Percentiles rank a stretch among this genome's conserved stretches.
phyloP scores from a whole-genome alignment of 192 early-diverging fungal genomes.

The Coemansia sp. region DNA sequence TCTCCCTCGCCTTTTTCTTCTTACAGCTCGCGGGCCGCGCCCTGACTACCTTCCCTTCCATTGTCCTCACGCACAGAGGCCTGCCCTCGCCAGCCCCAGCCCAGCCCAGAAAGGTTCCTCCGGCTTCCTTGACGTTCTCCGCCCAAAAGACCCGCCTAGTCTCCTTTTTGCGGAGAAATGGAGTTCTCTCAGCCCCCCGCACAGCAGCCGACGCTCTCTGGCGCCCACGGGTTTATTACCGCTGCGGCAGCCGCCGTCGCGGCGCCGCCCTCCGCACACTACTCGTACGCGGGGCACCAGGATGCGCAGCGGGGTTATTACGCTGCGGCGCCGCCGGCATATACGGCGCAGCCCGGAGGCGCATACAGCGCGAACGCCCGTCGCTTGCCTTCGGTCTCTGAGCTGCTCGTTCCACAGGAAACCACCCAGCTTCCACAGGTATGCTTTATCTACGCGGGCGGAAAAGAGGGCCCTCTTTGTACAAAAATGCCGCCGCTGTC shows the following conservation, averaged over 20 bases:
- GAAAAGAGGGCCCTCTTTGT: not conserved
- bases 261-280: slow-evolving; percentile 18
- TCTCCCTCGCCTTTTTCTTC: not conserved
- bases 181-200: slow-evolving; percentile 48
- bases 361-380: slow-evolving; percentile 11
- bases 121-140: too few relatives aligned
- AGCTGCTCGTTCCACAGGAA: slow-evolving; percentile 33
- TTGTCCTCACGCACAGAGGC: not conserved
- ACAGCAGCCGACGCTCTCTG: slow-evolving; percentile 18
- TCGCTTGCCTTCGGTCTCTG: slow-evolving; percentile 38
- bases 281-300: slow-evolving; percentile 16
- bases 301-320: slow-evolving; percentile 11
- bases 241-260: slow-evolving; percentile 6
- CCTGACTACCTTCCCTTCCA: not conserved
- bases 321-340: slow-evolving; percentile 1
- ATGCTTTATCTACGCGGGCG: too few relatives aligned
- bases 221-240: slow-evolving; percentile 21
- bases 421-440: slow-evolving; percentile 18
- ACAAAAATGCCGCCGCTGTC: not conserved
- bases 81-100: too few relatives aligned
- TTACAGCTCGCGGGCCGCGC: not conserved
- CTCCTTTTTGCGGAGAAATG: too few relatives aligned
- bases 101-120: too few relatives aligned
- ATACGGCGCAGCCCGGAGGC: not conserved
- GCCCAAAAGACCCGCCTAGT: too few relatives aligned